These are phyloP conservation scores for Dothideomycetes sp. DNA, from an alignment of 2,329 filamentous ascomycete genomes.

Conservation along the genomic window DNA sequence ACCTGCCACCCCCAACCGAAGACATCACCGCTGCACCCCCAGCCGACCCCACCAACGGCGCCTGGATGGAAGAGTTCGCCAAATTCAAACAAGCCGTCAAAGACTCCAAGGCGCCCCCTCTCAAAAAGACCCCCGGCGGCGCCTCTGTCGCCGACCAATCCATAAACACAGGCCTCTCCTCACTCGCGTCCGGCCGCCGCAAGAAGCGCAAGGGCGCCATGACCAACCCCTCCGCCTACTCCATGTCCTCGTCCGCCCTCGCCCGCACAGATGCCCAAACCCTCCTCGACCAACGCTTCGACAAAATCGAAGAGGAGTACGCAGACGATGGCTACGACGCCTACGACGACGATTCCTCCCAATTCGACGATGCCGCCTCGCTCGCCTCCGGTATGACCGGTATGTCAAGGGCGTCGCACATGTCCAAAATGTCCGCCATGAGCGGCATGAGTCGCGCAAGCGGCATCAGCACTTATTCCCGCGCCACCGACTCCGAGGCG, in stretches of 20 bases:
- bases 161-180: conserved; percentile 58
- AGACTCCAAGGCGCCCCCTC: conserved; percentile 24
- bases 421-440: conserved; percentile 26
- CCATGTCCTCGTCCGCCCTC: conserved; percentile 82
- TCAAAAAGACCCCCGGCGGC: conserved; percentile 22
- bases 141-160: conserved; percentile 46
- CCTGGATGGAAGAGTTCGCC: conserved; percentile 87
- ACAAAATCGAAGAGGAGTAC: conserved; percentile 77
- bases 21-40: conserved; percentile 22
- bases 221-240: conserved; percentile 78
- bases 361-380: conserved; percentile 29
- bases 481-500: conserved; percentile 25
- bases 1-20: conserved; percentile 21
- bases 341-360: conserved; percentile 24
- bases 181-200: conserved; percentile 62
- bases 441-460: conserved; percentile 24
- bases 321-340: conserved; percentile 39
- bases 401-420: conserved; percentile 29
- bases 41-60: conserved; percentile 45
- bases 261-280: conserved; percentile 79
- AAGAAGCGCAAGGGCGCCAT: conserved; percentile 96
- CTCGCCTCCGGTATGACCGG: conserved; percentile 37
- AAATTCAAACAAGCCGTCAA: conserved; percentile 63
- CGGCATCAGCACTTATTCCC: conserved; percentile 21
- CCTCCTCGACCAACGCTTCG: conserved; percentile 80